Evolutionary conservation across 1,284 basidiomycete genomes (phyloP).

Genomic region (Apiotrichum akiyoshidainum): DNA sequence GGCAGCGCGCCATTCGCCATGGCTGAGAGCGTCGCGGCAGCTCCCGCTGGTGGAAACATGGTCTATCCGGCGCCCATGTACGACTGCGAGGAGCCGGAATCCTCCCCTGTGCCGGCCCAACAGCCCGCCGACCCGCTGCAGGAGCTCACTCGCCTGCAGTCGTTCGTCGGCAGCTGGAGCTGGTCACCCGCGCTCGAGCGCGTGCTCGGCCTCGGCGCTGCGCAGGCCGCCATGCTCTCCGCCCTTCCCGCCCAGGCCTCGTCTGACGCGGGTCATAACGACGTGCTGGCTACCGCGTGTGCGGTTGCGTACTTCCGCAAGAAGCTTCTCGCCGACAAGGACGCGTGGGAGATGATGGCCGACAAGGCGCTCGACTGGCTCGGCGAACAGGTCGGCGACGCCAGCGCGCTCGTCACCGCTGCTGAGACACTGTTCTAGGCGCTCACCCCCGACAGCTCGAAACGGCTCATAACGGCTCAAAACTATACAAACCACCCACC

Average conservation of each 20-base stretch:
- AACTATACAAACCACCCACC: no score
- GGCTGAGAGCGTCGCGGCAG: no score
- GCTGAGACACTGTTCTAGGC: background rate
- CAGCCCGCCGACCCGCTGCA: background rate
- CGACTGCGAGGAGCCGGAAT: no score
- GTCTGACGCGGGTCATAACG: background rate
- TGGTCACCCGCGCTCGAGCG: constrained; percentile 9
- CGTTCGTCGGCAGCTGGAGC: constrained; percentile 17
- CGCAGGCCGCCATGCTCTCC: background rate
- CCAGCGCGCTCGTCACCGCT: background rate
- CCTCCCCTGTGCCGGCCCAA: background rate
- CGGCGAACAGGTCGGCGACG: background rate
- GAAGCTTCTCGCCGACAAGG: constrained; percentile 8
- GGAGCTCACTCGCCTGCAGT: constrained; percentile 9
- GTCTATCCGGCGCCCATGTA: no score
- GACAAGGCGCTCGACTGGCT: constrained; percentile 21
- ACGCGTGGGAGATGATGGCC: constrained; percentile 20
- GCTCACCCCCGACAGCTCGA: no score
- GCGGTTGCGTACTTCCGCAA: constrained; percentile 11
- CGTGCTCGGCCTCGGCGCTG: background rate
- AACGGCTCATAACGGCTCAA: no score
- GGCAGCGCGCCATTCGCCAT: no score
- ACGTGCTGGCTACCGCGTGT: constrained; percentile 11
- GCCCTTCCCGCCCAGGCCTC: background rate
- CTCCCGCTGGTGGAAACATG: no score